These are phyloP conservation scores for Sistotremastrum niveocremeum DNA, from an alignment of 768 basidiomycete genomes.

Conservation along the genomic window DNA sequence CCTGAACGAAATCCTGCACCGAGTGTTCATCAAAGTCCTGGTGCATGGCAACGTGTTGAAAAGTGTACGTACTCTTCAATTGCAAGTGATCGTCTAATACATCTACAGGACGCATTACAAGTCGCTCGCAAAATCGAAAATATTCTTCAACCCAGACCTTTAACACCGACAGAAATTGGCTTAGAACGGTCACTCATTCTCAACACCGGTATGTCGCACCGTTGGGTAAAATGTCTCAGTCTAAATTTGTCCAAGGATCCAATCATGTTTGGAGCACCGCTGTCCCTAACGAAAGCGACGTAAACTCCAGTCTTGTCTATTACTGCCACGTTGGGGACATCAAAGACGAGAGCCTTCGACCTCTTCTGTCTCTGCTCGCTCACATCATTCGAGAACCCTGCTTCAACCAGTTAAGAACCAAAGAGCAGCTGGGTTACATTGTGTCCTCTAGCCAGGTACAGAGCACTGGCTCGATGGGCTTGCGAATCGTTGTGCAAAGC, in stretches of 20 bases:
- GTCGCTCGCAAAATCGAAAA: no score
- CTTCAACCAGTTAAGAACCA: slow-evolving; percentile 37
- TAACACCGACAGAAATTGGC: no score
- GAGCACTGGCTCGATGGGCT: slow-evolving; percentile 23
- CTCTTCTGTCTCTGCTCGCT: slow-evolving; percentile 25
- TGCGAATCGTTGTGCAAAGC: slow-evolving; percentile 27
- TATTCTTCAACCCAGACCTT: no score
- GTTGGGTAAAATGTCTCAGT: no score
- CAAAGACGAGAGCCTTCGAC: slow-evolving; percentile 21
- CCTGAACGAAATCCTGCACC: no score
- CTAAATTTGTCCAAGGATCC: slow-evolving; percentile 14
- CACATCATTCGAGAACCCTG: slow-evolving; percentile 33
- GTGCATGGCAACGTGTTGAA: no score
- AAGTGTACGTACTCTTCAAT: no score
- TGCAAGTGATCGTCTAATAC: no score
- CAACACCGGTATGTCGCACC: no score
- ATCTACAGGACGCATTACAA: no score
- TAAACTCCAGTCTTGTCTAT: slow-evolving; percentile 34
- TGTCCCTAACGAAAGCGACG: slow-evolving; percentile 30
- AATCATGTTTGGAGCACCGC: slow-evolving; percentile 23
- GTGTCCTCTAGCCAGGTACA: not conserved
- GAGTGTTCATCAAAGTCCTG: no score
- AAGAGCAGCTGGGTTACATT: slow-evolving; percentile 43
- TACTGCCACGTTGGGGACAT: slow-evolving; percentile 34
- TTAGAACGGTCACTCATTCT: no score